Evolutionary conservation across 306 rosid species (phyloP), one percentile per base, ranked within the genome.

Genomic region (Elaeagnus macrophylla): DNA sequence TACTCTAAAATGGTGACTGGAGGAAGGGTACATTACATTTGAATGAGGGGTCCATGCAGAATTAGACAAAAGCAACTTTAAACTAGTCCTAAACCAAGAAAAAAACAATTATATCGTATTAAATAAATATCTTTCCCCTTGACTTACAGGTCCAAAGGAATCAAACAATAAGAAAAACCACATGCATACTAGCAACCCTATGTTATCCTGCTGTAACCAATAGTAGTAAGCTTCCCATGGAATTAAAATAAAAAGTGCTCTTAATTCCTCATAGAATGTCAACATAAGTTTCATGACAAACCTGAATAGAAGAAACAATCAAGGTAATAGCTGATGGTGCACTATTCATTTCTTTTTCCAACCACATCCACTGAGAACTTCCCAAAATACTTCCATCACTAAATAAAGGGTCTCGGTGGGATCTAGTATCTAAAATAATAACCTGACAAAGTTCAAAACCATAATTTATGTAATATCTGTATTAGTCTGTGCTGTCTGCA

Each of bases 231-330:
- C 32, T 25, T 25, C 32, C 32, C 32, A 25, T 25, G 32, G 32
- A 25, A 25, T 25, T 25, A 25, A 5, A 25, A 25, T 2, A 5
- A 25, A 25, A 25, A 5, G 32, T 25, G 32, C 32, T 11, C 44
- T 43, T 0, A 20, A 11, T 10, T 37, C 40, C 44, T 18, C 47
- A 11, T 57, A 55, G 13, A 42, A 18, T 12, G 10, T 7, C 7
- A 20, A 40, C 42, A 48, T 51, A 43, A 35, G 11, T 39, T 19
- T 59, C 16, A 58, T 20, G 46, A 36, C 20, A 36, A 54, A 76
- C 94, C 94, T 81, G 95, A 66, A 87, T 60, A 60, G 95, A 87
- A 64, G 95, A 87, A 48, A 69, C 95, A 48, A 87, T 81, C 52
- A 87, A 53, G 19, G 95, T 83, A 61, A 83, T 32, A 60, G 83